Percentiles rank a stretch among this genome's conserved stretches.
phyloP scores from a whole-genome alignment of 306 rosid species.

The Mucuna pruriens region DNA sequence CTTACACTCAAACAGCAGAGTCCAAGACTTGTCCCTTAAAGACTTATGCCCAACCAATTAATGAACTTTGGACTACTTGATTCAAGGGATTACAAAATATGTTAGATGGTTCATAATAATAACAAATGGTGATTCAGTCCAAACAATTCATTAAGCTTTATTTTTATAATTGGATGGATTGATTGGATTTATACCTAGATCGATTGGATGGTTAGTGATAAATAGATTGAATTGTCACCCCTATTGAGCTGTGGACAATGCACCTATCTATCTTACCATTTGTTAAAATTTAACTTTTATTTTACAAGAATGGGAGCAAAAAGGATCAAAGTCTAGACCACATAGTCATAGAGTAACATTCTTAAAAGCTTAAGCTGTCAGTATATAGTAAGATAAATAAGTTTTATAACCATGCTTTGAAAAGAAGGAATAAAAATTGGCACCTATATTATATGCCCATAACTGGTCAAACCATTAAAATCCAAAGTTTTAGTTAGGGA shows the following conservation, averaged over 20 bases:
- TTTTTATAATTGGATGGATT: background rate
- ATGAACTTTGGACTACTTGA: background rate
- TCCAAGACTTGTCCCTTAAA: background rate
- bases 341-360: background rate
- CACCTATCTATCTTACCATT: background rate
- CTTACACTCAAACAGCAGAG: background rate
- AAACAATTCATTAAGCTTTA: background rate
- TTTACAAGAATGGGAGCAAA: background rate
- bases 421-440: background rate
- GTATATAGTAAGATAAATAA: background rate
- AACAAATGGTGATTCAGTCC: background rate
- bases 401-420: background rate
- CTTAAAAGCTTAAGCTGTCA: background rate
- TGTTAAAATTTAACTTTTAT: background rate
- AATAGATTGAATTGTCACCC: background rate
- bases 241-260: background rate
- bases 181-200: background rate
- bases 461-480: slow-evolving; percentile 10
- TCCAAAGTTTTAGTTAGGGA: background rate
- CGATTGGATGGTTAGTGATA: background rate
- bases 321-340: background rate
- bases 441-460: background rate
- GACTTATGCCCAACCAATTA: background rate
- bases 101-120: background rate
- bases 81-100: background rate